Base-by-base conservation (phyloP, 2,329 filamentous ascomycete genomes). In the Cyphellophora europaea region DNA sequence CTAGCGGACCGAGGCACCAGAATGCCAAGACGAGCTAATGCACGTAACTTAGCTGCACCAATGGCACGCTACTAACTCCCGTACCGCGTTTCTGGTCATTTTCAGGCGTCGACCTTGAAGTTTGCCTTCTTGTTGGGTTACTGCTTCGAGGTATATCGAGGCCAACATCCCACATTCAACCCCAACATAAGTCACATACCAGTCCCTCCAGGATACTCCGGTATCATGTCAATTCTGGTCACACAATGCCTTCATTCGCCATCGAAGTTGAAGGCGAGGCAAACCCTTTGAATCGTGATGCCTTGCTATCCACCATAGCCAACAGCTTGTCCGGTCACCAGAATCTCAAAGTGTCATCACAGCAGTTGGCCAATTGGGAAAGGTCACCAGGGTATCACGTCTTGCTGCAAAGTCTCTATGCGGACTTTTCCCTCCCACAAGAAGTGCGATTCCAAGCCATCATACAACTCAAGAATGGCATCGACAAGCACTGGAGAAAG, bases 381-480 rank as follows among this genome's bases (percentile, higher is more conserved):
- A 67, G 67, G 21, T 67, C 79, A 32, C 60, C 62, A 3, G 74
- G 76, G 13, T 88, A 78, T 56, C 83, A 79, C 53, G 69, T 73
- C 15, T 68, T 75, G 12, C 63, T 87, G 34, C 82, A 93, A 80
- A 72, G 79, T 48, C 74, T 86, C 21, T 95, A 88, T 55, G 71
- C 94, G 44, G 83, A 94, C 62, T 77, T 77, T 42, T 76, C 77
- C 2, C 65, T 93, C 1, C 82, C 85, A 1, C 62, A 75, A 38
- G 79, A 93, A 51, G 74, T 89, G 35, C 82, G 91, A 42, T 87
- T 93, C 52, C 77, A 95, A 8, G 83, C 89, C 36, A 77, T 96
- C 38, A 94, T 96, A 48, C 84, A 94, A 55, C 71, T 98, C 35
- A 96, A 96, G 57, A 95, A 96, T 57, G 91, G 88, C 36, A 88